Percentiles rank a stretch among this genome's conserved stretches.
phyloP scores from a whole-genome alignment of 2,329 filamentous ascomycete genomes.

The Apiospora malaysiana region DNA sequence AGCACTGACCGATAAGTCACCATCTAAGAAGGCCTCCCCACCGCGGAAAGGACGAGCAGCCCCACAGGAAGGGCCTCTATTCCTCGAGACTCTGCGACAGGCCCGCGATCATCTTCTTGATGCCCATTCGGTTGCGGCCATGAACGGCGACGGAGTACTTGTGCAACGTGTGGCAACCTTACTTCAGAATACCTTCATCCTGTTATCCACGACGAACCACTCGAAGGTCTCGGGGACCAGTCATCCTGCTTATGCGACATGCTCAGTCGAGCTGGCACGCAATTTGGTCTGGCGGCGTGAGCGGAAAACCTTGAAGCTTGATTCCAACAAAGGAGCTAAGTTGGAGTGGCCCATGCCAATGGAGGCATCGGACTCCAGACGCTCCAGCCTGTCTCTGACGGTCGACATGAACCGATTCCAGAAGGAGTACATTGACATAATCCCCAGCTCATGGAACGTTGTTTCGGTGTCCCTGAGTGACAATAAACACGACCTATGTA shows the following conservation, averaged over 20 bases:
- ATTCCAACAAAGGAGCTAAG: slow-evolving; percentile 41
- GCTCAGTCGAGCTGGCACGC: slow-evolving; percentile 72
- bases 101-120: slow-evolving; percentile 71
- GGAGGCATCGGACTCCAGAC: slow-evolving; percentile 39
- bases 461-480: slow-evolving; percentile 87
- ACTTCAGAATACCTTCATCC: slow-evolving; percentile 68
- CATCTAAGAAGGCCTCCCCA: slow-evolving; percentile 44
- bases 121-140: slow-evolving; percentile 63
- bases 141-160: slow-evolving; percentile 61
- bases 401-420: slow-evolving; percentile 71
- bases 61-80: slow-evolving; percentile 46
- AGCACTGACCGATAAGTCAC: slow-evolving; percentile 42
- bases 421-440: slow-evolving; percentile 80
- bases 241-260: slow-evolving; percentile 64
- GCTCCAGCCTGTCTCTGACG: slow-evolving; percentile 52
- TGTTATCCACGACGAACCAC: slow-evolving; percentile 66
- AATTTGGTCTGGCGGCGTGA: slow-evolving; percentile 73
- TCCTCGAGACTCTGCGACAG: slow-evolving; percentile 65
- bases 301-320: slow-evolving; percentile 56
- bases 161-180: slow-evolving; percentile 69
- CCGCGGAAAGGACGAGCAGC: slow-evolving; percentile 37
- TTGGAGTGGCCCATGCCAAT: slow-evolving; percentile 44
- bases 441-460: slow-evolving; percentile 83
- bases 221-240: slow-evolving; percentile 51
- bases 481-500: slow-evolving; percentile 80